phyloP scores from a whole-genome alignment of 768 basidiomycete species.

The Suillus clintonianus region DNA sequence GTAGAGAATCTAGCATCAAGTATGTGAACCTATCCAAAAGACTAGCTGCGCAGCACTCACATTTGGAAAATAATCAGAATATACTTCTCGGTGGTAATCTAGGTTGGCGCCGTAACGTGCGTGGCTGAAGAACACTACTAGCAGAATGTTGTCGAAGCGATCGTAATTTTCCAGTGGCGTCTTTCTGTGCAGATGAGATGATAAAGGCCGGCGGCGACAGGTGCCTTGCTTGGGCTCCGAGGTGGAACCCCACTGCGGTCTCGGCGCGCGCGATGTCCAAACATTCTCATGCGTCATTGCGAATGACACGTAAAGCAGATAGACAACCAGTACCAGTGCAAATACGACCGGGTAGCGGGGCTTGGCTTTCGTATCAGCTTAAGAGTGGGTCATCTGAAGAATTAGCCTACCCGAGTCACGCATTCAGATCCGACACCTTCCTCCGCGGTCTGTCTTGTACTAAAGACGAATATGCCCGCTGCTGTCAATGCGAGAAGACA shows the following conservation, averaged over 20 bases:
- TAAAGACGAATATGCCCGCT: background rate
- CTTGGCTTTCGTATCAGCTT: background rate
- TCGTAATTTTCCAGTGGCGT: constrained; percentile 29
- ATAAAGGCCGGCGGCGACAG: constrained; percentile 26
- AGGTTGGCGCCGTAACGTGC: constrained; percentile 47
- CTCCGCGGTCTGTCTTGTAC: background rate
- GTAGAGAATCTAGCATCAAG: constrained; percentile 41
- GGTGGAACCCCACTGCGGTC: background rate
- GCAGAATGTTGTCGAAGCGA: constrained; percentile 42
- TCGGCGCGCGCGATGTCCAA: background rate
- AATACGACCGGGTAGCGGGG: background rate
- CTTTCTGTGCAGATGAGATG: constrained; percentile 11
- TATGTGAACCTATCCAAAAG: background rate
- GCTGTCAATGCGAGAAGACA: background rate
- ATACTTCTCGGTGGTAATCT: constrained; percentile 48
- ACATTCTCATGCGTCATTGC: background rate
- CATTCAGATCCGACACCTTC: background rate
- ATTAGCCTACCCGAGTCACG: background rate
- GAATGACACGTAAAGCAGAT: background rate
- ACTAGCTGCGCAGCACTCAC: constrained; percentile 27
- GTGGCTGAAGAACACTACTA: constrained; percentile 55
- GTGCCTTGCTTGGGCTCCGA: background rate
- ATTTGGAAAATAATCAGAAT: constrained; percentile 51
- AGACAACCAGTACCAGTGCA: constrained; percentile 1
- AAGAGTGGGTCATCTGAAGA: background rate